These are phyloP conservation scores for Ephemerocybe angulata DNA, from an alignment of 768 basidiomycete species.

Conservation along the genomic window DNA sequence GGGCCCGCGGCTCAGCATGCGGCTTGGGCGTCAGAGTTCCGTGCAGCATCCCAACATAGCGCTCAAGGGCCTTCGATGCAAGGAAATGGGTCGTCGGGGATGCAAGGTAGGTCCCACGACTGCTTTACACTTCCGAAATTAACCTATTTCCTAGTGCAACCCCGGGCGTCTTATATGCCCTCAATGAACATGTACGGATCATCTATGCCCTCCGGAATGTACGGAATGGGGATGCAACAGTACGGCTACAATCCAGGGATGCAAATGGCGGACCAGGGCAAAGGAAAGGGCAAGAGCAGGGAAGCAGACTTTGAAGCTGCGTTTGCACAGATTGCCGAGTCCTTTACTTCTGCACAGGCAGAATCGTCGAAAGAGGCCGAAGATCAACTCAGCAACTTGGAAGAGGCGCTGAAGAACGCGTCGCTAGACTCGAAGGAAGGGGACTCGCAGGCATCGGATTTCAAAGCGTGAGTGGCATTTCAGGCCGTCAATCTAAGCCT, in stretches of 20 bases:
- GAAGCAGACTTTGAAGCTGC: slow-evolving; percentile 85
- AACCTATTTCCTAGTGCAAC: slow-evolving; percentile 31
- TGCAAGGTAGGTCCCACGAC: not conserved
- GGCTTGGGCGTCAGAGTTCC: slow-evolving; percentile 62
- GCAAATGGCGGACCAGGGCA: slow-evolving; percentile 29
- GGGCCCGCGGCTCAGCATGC: slow-evolving; percentile 25
- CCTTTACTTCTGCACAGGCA: slow-evolving; percentile 39
- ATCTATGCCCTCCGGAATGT: slow-evolving; percentile 39
- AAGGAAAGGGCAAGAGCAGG: slow-evolving; percentile 77
- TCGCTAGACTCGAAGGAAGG: slow-evolving; percentile 30
- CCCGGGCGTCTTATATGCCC: slow-evolving; percentile 37
- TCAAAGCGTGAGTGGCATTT: slow-evolving; percentile 44
- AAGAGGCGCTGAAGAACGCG: slow-evolving; percentile 34
- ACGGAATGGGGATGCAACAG: slow-evolving; percentile 31
- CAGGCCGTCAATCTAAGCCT: not conserved
- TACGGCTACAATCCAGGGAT: slow-evolving; percentile 28
- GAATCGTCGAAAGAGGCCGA: slow-evolving; percentile 42
- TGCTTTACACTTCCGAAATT: not conserved
- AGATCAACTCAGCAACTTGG: too few relatives aligned
- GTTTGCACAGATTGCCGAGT: slow-evolving; percentile 64
- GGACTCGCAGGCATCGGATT: slow-evolving; percentile 43
- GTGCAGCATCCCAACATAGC: slow-evolving; percentile 21
- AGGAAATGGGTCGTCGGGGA: slow-evolving; percentile 26
- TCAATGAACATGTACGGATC: slow-evolving; percentile 32
- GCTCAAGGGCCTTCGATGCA: slow-evolving; percentile 25